These are phyloP conservation scores for Jimgerdemannia flammicorona DNA, from an alignment of 192 early-diverging fungal genomes.

Conservation along the genomic window DNA sequence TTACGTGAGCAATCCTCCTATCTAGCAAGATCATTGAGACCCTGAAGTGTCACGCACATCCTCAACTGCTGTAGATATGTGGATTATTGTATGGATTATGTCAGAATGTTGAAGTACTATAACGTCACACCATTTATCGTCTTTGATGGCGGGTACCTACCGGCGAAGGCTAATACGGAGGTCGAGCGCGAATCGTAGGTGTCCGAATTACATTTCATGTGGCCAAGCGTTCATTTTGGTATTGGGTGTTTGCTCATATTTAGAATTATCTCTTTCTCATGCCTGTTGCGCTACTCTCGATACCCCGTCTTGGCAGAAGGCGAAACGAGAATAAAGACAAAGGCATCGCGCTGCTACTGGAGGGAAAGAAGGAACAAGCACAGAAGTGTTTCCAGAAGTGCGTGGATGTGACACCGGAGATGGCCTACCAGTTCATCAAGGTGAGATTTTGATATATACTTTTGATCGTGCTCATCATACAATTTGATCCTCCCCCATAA, in stretches of 20 bases:
- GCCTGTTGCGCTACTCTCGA: too few species aligned
- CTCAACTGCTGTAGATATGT: conserved; percentile 64
- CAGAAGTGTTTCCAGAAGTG: conserved; percentile 68
- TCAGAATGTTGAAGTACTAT: conserved; percentile 66
- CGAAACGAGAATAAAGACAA: conserved; percentile 56
- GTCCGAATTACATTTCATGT: too few species aligned
- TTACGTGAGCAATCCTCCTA: neutral
- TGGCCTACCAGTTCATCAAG: conserved; percentile 79
- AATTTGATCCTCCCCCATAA: too few species aligned
- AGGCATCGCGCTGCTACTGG: conserved; percentile 50
- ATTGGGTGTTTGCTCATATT: neutral
- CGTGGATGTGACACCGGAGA: conserved; percentile 81
- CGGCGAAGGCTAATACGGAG: conserved; percentile 80
- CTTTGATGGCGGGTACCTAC: conserved; percentile 91
- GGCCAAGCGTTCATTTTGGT: too few species aligned
- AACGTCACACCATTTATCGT: conserved; percentile 81
- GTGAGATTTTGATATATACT: conserved; percentile 28
- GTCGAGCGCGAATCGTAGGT: conserved; percentile 52
- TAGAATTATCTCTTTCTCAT: neutral
- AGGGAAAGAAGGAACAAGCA: conserved; percentile 60
- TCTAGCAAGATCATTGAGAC: neutral
- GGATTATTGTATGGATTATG: conserved; percentile 71
- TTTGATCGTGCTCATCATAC: too few species aligned
- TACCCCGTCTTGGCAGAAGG: conserved; percentile 24
- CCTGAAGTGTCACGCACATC: neutral